Conservation (phyloP, 2,329 filamentous ascomycete genomes). For the Alternaria sp. region DNA sequence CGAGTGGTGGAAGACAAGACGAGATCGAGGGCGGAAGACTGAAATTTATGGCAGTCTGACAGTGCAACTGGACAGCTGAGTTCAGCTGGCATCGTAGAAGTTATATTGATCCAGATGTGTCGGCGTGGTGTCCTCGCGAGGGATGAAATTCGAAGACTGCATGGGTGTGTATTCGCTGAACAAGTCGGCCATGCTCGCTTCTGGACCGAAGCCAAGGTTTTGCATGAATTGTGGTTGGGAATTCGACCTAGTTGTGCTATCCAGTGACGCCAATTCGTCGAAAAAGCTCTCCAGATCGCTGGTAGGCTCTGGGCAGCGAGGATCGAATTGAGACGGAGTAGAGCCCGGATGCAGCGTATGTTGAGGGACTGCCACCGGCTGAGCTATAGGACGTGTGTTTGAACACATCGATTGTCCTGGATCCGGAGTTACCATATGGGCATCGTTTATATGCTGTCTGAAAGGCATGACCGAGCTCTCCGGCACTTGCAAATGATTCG, state of each 20-base stretch:
- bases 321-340: conserved; percentile 21
- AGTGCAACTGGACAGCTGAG: not conserved
- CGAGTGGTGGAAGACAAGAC: not conserved
- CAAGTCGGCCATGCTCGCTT: conserved; percentile 64
- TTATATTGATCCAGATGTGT: conserved; percentile 33
- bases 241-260: conserved; percentile 60
- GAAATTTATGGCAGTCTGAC: not conserved
- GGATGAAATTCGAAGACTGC: conserved; percentile 43
- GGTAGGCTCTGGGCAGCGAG: conserved; percentile 45
- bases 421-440: conserved; percentile 29
- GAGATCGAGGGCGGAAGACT: not conserved
- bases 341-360: conserved; percentile 16
- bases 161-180: conserved; percentile 52
- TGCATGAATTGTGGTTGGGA: conserved; percentile 70
- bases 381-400: not conserved
- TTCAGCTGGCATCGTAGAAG: conserved; percentile 34
- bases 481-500: not conserved
- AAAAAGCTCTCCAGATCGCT: conserved; percentile 60
- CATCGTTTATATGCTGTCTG: not conserved
- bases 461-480: conserved; percentile 3
- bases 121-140: conserved; percentile 21
- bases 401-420: conserved; percentile 22
- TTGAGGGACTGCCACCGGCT: conserved; percentile 5
- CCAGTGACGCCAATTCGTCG: conserved; percentile 64
- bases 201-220: conserved; percentile 69